These are phyloP conservation scores for Skeletonema tropicum DNA, from an alignment of 108 stramenopile genomes.

Conservation along the genomic window DNA sequence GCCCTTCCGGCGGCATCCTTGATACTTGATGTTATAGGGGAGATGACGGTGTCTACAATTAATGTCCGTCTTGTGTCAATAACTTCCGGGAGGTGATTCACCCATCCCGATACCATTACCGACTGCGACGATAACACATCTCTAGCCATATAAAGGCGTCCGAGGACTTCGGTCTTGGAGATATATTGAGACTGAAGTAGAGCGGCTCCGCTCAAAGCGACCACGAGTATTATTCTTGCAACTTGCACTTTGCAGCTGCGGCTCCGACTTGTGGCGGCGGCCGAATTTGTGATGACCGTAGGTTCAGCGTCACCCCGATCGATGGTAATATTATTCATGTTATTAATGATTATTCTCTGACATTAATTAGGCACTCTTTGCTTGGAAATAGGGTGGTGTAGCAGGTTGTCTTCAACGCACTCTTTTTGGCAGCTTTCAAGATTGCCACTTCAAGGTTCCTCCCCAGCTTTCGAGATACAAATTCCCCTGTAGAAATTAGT, in stretches of 20 bases:
- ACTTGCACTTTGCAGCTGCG: background rate
- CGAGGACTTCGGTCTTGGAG: background rate
- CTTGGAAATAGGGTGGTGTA: background rate
- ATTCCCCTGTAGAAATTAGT: no score
- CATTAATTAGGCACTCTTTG: background rate
- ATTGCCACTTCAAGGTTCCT: no score
- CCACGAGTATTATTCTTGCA: background rate
- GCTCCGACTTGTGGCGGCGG: background rate
- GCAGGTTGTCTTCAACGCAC: background rate
- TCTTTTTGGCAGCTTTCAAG: background rate
- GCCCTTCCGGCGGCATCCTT: background rate
- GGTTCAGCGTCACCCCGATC: conserved; percentile 5
- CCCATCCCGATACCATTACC: background rate
- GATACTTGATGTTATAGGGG: background rate
- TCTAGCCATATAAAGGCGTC: background rate
- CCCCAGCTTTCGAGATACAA: no score
- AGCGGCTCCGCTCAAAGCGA: background rate
- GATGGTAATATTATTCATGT: background rate
- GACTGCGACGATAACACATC: background rate
- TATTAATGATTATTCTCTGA: background rate
- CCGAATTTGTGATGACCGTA: background rate
- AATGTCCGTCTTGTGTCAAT: background rate
- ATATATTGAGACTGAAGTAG: background rate
- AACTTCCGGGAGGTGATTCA: background rate
- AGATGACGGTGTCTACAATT: background rate